Evolutionary conservation across 139 green algal genomes (phyloP).

Genomic region (Closterium sp.): DNA sequence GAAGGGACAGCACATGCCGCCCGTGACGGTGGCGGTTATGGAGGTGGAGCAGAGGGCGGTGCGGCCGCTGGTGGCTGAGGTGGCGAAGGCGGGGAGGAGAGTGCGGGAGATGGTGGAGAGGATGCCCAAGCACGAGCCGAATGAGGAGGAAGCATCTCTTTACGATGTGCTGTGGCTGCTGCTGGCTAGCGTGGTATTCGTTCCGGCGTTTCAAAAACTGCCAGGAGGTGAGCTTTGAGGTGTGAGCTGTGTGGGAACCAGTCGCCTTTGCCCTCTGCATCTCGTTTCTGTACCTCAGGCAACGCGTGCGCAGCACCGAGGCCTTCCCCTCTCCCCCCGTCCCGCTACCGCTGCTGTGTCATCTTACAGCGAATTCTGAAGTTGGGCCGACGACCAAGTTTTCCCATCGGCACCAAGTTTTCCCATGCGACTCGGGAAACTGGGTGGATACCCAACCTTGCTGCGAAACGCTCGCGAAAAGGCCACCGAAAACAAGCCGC

Average conservation of each 20-base stretch:
- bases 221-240: conserved; percentile 66
- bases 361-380: no score
- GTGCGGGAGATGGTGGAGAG: conserved; percentile 14
- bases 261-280: no score
- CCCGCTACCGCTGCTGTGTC: no score
- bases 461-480: no score
- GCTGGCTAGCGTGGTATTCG: conserved; percentile 75
- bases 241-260: not conserved
- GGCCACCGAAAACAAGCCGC: no score
- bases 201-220: conserved; percentile 78
- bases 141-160: conserved; percentile 44
- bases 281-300: no score
- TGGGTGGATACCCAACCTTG: no score
- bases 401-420: no score
- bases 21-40: not conserved
- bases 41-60: conserved; percentile 5
- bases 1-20: not conserved
- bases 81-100: not conserved
- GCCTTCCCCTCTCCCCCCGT: no score
- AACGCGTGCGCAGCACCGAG: no score
- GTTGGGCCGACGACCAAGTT: no score
- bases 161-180: conserved; percentile 88
- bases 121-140: not conserved
- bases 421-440: no score
- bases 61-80: not conserved